A percentile compares a stretch with the other conserved stretches of the same genome.
Evolutionary conservation across 2,329 filamentous ascomycete species (phyloP).

Genomic region (Coleophoma eucalyptorum): DNA sequence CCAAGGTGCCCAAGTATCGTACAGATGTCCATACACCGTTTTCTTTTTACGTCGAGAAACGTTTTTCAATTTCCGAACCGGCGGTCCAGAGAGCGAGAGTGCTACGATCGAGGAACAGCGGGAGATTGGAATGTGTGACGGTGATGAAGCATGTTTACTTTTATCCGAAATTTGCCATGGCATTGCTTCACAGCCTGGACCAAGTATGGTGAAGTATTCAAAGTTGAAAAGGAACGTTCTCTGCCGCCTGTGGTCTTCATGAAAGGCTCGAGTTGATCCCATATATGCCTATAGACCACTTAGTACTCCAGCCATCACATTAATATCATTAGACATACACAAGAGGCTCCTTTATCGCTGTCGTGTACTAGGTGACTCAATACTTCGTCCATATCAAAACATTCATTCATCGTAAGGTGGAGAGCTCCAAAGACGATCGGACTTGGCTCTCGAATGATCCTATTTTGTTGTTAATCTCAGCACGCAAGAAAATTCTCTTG

Average conservation of each 20-base stretch:
- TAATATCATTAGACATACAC: conserved; percentile 25
- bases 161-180: conserved; percentile 56
- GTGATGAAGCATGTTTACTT: conserved; percentile 33
- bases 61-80: conserved; percentile 45
- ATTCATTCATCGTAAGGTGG: conserved; percentile 51
- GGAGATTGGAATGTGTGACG: conserved; percentile 51
- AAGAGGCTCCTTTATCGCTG: conserved; percentile 28
- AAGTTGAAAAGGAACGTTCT: conserved; percentile 60
- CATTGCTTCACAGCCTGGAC: conserved; percentile 49
- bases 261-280: conserved; percentile 12
- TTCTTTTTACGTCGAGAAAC: conserved; percentile 41
- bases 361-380: conserved; percentile 50
- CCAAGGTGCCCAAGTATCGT: conserved; percentile 57
- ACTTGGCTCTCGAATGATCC: conserved; percentile 57
- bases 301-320: conserved; percentile 20
- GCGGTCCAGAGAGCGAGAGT: conserved; percentile 49
- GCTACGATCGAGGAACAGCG: conserved; percentile 58
- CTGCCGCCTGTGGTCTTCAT: conserved; percentile 40
- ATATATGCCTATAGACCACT: conserved; percentile 11
- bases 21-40: conserved; percentile 46
- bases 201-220: conserved; percentile 61
- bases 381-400: conserved; percentile 61
- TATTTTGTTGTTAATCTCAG: conserved; percentile 17
- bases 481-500: too few species aligned
- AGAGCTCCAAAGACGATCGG: conserved; percentile 56